Evolutionary conservation across 106 monocot species (phyloP).

Genomic region (Allium fistulosum): DNA sequence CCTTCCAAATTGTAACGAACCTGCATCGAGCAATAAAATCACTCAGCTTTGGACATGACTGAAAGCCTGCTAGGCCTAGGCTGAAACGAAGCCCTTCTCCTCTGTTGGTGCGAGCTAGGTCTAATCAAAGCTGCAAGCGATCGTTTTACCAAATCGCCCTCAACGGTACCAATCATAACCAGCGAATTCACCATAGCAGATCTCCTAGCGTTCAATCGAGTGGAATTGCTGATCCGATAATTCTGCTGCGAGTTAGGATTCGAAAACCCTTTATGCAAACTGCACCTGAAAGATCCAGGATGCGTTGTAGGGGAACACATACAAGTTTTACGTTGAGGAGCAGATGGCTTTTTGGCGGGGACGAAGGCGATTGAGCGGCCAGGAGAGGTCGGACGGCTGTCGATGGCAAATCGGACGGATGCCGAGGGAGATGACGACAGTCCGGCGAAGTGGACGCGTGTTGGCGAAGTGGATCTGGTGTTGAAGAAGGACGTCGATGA

Average conservation of each 20-base stretch:
- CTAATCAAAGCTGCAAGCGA: conserved; percentile 74
- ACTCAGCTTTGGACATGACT: conserved; percentile 54
- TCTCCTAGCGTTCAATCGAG: conserved; percentile 45
- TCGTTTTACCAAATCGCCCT: conserved; percentile 76
- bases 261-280: conserved; percentile 47
- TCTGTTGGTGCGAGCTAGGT: conserved; percentile 75
- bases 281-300: conserved; percentile 87
- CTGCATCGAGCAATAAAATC: conserved; percentile 24
- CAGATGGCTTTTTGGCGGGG: conserved; percentile 1
- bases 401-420: conserved; percentile 47
- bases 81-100: conserved; percentile 52
- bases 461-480: conserved; percentile 42
- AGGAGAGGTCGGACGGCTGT: conserved; percentile 28
- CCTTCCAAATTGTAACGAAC: conserved; percentile 18
- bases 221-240: conserved; percentile 25
- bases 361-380: conserved; percentile 22
- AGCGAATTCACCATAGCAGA: conserved; percentile 92
- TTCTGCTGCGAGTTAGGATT: not conserved
- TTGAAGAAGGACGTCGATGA: conserved; percentile 15
- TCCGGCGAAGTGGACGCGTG: conserved; percentile 49
- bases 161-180: conserved; percentile 79
- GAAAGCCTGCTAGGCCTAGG: conserved; percentile 78
- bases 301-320: conserved; percentile 89
- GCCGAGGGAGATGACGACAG: conserved; percentile 11
- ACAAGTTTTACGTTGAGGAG: conserved; percentile 33